Evolutionary conservation across 2,329 filamentous ascomycete species (phyloP), one percentile per base, ranked within the genome.

Genomic region (Talaromyces sp.): DNA sequence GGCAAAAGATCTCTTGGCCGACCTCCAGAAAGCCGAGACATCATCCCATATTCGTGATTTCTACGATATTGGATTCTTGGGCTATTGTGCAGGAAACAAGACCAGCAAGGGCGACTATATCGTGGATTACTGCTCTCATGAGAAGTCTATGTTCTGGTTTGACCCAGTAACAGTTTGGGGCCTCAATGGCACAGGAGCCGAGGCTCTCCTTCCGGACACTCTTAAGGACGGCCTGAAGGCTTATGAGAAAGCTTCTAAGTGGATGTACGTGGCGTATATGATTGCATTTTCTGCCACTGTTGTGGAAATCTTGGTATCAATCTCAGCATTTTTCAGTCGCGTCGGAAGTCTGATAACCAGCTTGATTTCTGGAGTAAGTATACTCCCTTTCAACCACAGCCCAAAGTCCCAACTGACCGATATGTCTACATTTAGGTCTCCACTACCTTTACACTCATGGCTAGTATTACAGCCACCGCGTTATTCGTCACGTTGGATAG

Each of bases 51-150:
- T 96, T 64, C 84, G 83, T 70, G 86, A 93, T 73, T 82, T 87
- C 71, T 98, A 97, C 84, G 84, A 90, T 65, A 82, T 98, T 72
- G 86, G 84, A 72, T 83, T 98, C 37, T 96, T 91, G 90, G 90
- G 89, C 73, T 96, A 92, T 84, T 98, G 95, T 84, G 80, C 81
- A 63, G 86, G 84, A 61, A 77, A 82, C 57, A 75, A 81, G 67
- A 81, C 81, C 69, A 81, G 81, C 69, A 81, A 83, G 66, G 81
- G 82, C 66, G 80, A 73, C 58, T 82, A 81, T 67, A 75, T 76
- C 16, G 76, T 83, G 67, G 77, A 77, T 48, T 77, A 83, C 69
- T 98, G 93, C 84, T 88, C 87, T 60, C 81, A 86, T 68, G 82
- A 87, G 59, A 80, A 88, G 74, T 87, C 88, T 69, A 82, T 91